Conservation (phyloP, 2,329 filamentous ascomycete genomes). For the Aspergillus spinulosporus region DNA sequence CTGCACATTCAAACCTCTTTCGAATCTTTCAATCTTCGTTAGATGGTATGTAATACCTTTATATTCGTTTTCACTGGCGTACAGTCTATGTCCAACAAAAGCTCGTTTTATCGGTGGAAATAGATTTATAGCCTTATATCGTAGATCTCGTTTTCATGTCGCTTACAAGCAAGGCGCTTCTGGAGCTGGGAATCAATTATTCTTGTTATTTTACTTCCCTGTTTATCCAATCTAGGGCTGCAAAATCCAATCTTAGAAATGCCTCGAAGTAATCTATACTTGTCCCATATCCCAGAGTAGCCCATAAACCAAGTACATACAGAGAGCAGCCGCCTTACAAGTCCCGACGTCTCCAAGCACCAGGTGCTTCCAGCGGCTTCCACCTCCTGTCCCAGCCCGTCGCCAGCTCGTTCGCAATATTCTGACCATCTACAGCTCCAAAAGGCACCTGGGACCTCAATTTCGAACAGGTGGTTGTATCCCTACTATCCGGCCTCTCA, state of each 20-base stretch:
- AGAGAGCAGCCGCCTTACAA: neutral
- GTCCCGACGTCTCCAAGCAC: constrained; percentile 32
- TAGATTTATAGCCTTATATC: constrained; percentile 23
- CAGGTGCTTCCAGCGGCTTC: constrained; percentile 31
- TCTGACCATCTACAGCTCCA: constrained; percentile 21
- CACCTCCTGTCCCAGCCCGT: constrained; percentile 43
- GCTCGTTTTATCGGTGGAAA: constrained; percentile 6
- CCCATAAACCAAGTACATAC: neutral
- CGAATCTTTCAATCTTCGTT: neutral
- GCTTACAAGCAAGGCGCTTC: constrained; percentile 33
- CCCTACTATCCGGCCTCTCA: constrained; percentile 41
- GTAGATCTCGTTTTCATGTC: constrained; percentile 19
- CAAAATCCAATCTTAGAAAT: too few species aligned
- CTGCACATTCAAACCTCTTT: too few species aligned
- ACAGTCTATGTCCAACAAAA: constrained; percentile 2
- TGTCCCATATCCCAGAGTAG: neutral
- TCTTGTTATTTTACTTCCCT: constrained; percentile 3
- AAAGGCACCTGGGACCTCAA: constrained; percentile 39
- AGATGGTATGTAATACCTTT: neutral
- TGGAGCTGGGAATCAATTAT: constrained; percentile 26
- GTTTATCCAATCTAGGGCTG: neutral
- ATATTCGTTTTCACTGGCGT: neutral
- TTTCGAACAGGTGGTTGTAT: constrained; percentile 34
- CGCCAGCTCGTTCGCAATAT: constrained; percentile 24
- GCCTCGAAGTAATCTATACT: neutral